Conservation (phyloP, 345 rosid species). For the Salix arbutifolia region DNA sequence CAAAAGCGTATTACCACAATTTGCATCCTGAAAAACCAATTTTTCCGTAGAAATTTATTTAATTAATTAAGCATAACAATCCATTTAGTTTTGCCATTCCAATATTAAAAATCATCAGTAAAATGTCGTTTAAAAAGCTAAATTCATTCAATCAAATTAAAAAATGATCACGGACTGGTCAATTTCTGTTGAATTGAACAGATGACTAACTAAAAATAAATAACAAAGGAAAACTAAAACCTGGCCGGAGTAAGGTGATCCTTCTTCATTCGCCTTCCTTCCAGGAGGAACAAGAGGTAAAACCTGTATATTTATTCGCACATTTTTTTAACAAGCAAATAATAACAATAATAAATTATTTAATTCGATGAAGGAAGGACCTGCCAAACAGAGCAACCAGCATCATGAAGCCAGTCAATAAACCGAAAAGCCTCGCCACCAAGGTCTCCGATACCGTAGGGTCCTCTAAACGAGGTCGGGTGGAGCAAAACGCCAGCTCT, state of each 20-base stretch:
- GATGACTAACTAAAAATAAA: neutral
- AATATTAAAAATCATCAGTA: no score
- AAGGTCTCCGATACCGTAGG: slow-evolving; percentile 83
- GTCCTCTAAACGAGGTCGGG: slow-evolving; percentile 81
- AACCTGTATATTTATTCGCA: slow-evolving; percentile 42
- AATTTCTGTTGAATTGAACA: neutral
- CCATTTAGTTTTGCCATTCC: neutral
- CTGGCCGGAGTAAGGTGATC: slow-evolving; percentile 95
- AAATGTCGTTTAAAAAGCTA: no score
- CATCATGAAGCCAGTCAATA: slow-evolving; percentile 77
- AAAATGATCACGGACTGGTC: neutral
- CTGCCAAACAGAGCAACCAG: slow-evolving; percentile 97
- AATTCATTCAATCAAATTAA: neutral
- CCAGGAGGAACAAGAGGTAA: slow-evolving; percentile 96
- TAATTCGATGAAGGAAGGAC: slow-evolving; percentile 17
- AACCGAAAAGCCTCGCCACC: slow-evolving; percentile 72
- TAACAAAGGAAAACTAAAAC: slow-evolving; percentile 24
- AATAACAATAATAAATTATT: no score
- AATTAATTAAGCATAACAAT: neutral
- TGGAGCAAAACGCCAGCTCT: slow-evolving; percentile 90
- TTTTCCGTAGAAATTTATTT: neutral
- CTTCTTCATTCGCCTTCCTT: slow-evolving; percentile 50
- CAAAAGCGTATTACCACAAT: slow-evolving; percentile 85
- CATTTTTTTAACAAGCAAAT: neutral
- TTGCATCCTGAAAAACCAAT: slow-evolving; percentile 65